These are phyloP conservation scores for Nepenthes alata DNA, from an alignment of 179 eudicot species.

Conservation along the genomic window DNA sequence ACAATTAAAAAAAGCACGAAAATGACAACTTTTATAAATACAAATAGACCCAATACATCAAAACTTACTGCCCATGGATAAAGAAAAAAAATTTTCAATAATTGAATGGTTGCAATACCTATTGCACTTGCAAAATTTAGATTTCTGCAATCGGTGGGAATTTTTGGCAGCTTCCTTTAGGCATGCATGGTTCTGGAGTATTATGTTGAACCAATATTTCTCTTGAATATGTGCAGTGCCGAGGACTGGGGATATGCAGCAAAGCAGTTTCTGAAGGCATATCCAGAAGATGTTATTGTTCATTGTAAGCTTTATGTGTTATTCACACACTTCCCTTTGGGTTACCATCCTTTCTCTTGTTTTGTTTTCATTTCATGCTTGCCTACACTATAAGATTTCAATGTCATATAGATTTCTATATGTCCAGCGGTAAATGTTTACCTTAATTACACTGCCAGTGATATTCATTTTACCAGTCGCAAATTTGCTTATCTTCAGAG, in stretches of 20 bases:
- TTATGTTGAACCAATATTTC: not conserved
- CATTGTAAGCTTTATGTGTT: slow-evolving; percentile 44
- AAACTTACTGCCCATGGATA: not conserved
- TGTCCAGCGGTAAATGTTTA: too few species aligned
- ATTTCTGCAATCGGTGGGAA: not conserved
- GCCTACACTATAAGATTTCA: too few species aligned
- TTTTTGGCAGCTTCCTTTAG: too few species aligned
- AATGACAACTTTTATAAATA: too few species aligned
- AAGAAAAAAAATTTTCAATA: not conserved
- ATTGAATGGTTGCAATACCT: too few species aligned
- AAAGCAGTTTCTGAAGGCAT: slow-evolving; percentile 67
- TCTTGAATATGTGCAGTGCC: slow-evolving; percentile 33
- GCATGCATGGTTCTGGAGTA: too few species aligned
- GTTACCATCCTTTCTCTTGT: not conserved
- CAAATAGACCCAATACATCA: too few species aligned
- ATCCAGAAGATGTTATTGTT: slow-evolving; percentile 37
- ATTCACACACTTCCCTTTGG: not conserved
- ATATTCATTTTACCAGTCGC: too few species aligned
- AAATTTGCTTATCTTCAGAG: too few species aligned
- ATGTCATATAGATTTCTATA: too few species aligned
- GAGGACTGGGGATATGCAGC: slow-evolving; percentile 84
- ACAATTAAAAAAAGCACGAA: too few species aligned
- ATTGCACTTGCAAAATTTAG: not conserved
- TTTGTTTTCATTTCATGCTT: not conserved
- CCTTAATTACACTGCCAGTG: too few species aligned